phyloP scores from a whole-genome alignment of 495 filamentous ascomycete species.

The Terfezia boudieri region DNA sequence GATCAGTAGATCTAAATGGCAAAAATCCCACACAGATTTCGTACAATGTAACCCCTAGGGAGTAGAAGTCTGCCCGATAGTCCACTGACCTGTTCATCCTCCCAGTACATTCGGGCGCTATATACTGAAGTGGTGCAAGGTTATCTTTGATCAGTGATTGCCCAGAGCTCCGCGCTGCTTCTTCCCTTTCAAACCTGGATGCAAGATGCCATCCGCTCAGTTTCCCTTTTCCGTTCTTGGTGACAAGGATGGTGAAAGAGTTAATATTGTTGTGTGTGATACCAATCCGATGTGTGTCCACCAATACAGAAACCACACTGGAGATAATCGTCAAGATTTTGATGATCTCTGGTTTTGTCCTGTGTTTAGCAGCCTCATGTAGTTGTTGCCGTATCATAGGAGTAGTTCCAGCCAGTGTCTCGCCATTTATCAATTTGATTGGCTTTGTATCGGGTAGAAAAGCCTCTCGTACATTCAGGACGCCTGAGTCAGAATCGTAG shows the following conservation, averaged over 20 bases:
- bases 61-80: slow-evolving; percentile 19
- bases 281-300: slow-evolving; percentile 12
- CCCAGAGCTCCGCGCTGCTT: slow-evolving; percentile 12
- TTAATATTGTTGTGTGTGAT: slow-evolving; percentile 19
- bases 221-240: slow-evolving; percentile 12
- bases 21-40: slow-evolving; percentile 18
- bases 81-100: slow-evolving; percentile 19
- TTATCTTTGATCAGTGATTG: slow-evolving; percentile 17
- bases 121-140: slow-evolving; percentile 17
- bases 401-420: neutral
- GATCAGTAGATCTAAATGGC: slow-evolving; percentile 15
- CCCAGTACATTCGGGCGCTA: slow-evolving; percentile 18
- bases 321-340: slow-evolving; percentile 19
- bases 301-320: slow-evolving; percentile 16
- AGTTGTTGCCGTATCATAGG: slow-evolving; percentile 1
- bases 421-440: slow-evolving; percentile 5
- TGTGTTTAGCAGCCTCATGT: slow-evolving; percentile 11
- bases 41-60: slow-evolving; percentile 16
- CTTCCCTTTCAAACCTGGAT: slow-evolving; percentile 16
- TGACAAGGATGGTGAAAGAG: slow-evolving; percentile 13
- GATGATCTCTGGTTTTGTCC: slow-evolving; percentile 16
- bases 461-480: slow-evolving; percentile 13
- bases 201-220: slow-evolving; percentile 19
- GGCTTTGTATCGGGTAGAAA: slow-evolving; percentile 11
- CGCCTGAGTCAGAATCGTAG: slow-evolving; percentile 10